Evolutionary conservation across 495 filamentous ascomycete species (phyloP).

Genomic region (Thozetella sp.): DNA sequence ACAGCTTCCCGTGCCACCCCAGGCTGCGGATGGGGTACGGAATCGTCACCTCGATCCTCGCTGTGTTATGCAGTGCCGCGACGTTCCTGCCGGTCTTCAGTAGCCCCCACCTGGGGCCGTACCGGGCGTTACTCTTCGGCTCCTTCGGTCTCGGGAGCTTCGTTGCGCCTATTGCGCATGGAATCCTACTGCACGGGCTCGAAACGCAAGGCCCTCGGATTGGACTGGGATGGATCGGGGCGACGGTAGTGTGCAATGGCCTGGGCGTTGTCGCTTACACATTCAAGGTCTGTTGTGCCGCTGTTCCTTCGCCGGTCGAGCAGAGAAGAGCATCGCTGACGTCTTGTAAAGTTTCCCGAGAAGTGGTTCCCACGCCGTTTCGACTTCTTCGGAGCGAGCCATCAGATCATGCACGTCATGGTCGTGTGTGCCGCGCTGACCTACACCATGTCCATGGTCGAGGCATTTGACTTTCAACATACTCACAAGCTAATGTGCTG

Average conservation of each 20-base stretch:
- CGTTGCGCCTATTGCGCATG: slow-evolving; percentile 41
- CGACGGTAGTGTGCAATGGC: slow-evolving; percentile 38
- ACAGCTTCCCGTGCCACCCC: slow-evolving; percentile 44
- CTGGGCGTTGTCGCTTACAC: slow-evolving; percentile 42
- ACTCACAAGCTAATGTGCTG: not conserved
- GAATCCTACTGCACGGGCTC: slow-evolving; percentile 36
- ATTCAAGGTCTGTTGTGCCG: slow-evolving; percentile 40
- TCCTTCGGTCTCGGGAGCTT: slow-evolving; percentile 42
- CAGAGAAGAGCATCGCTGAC: not conserved
- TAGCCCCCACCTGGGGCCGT: slow-evolving; percentile 30
- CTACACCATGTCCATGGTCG: slow-evolving; percentile 42
- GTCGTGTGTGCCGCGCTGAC: slow-evolving; percentile 46
- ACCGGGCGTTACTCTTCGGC: slow-evolving; percentile 40
- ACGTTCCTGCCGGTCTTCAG: slow-evolving; percentile 38
- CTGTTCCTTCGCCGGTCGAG: not conserved
- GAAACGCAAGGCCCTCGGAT: slow-evolving; percentile 37
- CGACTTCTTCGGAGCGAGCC: slow-evolving; percentile 50
- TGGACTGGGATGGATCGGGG: slow-evolving; percentile 40
- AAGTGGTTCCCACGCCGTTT: slow-evolving; percentile 42
- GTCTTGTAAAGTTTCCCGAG: slow-evolving; percentile 43
- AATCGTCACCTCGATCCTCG: slow-evolving; percentile 28
- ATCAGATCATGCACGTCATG: slow-evolving; percentile 54
- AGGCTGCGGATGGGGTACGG: slow-evolving; percentile 38
- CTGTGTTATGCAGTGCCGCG: slow-evolving; percentile 28
- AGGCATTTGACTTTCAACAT: slow-evolving; percentile 49